Evolutionary conservation across 1,139 yeast genomes (phyloP).

Genomic region (Blastobotrys petasosporus): DNA sequence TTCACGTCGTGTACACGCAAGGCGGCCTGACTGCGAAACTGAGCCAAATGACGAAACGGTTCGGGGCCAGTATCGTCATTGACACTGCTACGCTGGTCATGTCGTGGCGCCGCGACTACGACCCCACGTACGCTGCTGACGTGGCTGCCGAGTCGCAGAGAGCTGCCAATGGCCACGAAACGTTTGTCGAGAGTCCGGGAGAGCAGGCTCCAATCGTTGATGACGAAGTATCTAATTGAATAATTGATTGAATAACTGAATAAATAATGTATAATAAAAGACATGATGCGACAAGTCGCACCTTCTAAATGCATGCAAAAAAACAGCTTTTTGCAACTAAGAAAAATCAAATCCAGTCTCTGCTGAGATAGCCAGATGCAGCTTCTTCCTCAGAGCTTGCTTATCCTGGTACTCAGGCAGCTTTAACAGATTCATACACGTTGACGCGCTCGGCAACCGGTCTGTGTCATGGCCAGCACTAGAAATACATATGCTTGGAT

Average conservation of each 20-base stretch:
- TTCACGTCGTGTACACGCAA: conserved; percentile 12
- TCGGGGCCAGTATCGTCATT: conserved; percentile 13
- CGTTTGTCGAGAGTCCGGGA: too few species aligned
- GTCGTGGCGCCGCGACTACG: not conserved
- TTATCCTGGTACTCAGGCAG: conserved; percentile 75
- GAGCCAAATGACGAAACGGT: conserved; percentile 14
- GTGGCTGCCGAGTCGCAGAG: not conserved
- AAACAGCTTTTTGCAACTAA: too few species aligned
- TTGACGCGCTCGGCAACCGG: conserved; percentile 84
- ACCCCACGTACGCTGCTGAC: not conserved
- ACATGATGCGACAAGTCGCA: too few species aligned
- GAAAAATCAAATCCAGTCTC: conserved; percentile 78
- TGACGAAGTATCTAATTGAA: too few species aligned
- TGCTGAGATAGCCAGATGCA: conserved; percentile 77
- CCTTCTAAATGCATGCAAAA: too few species aligned
- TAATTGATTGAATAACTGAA: too few species aligned
- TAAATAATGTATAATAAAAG: too few species aligned
- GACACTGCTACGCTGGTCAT: conserved; percentile 9
- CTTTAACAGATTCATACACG: conserved; percentile 83
- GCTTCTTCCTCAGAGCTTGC: conserved; percentile 49
- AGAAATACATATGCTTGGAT: conserved; percentile 76
- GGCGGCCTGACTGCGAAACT: conserved; percentile 10
- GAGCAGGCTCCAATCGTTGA: too few species aligned
- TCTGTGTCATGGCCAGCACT: conserved; percentile 49
- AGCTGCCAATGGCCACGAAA: not conserved